Base-by-base conservation (phyloP, 2,329 filamentous ascomycete species). In the Botrytis aclada region DNA sequence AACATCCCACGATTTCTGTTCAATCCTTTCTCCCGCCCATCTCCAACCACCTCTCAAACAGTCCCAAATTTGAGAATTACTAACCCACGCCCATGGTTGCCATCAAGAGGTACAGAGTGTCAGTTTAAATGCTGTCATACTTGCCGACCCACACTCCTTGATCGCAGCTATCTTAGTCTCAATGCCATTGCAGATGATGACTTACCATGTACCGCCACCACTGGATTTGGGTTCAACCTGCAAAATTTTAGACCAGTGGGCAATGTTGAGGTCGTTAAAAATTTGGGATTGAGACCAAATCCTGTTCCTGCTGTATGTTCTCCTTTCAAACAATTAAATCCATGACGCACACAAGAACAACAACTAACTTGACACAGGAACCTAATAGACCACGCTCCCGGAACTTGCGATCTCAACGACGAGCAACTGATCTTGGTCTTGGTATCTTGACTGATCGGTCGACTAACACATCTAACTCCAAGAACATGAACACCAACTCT, bases 171-270 rank as follows among this genome's bases (percentile, higher is more conserved):
- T 73, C 79, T 89, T 34, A 86, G 85, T 75, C 80, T 90, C 29
- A 79, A 87, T 74, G 85, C 83, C 6, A 81, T 89, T 34, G 78
- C 82, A n/a, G 79, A 85, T 34, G 86, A 83, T 10, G 85, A 88
- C 65, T 80, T 88, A 5, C 83, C 84, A 0, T 82, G 86, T 8
- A 85, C 84, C 7, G 85, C 84, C 7, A 85, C 85, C 10, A 81
- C 83, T 2, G 88, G 86, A 1, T 89, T 84, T 75, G 85, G 87
- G 22, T 89, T 89, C 74, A 83, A 86, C 67, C 76, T 82, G 9
- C 69, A 47, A 78, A 83, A 39, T 77, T 79, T 73, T 10, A 81
- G 86, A n/a, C 87, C 87, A 1, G 77, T 81, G 37, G 66, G 70
- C 1, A n/a, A 71, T 18, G 75, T 72, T 41, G 75, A 78, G 18